Evolutionary conservation across 2,329 filamentous ascomycete genomes (phyloP), one percentile per base, ranked within the genome.

Genomic region (Xylaria sp.): DNA sequence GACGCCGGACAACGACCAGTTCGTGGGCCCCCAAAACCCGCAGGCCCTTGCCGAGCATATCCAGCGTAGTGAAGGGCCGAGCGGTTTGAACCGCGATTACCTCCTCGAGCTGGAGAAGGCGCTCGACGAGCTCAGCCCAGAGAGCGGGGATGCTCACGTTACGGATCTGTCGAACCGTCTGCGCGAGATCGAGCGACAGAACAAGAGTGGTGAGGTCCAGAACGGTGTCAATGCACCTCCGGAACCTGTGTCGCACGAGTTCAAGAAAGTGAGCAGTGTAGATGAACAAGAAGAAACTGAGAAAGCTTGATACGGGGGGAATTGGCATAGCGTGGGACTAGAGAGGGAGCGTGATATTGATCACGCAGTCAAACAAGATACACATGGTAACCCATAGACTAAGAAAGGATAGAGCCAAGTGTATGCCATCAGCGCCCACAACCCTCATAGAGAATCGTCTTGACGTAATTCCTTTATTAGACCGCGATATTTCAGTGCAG

Each of bases 1-100:
- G 25, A 92, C 97, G 1, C 96, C 96, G 0, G 89, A 91, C 55
- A 99, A 99, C 77, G 91, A 93, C 64, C 96, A 98, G 80, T 99
- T 99, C 77, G 86, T 94, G 46, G 94, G 93, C 0, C 90, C 91
- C 0, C 94, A 97, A 78, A 91, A 96, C 63, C 92, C 92, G 0
- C 88, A 94, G 76, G 80, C 83, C 51, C 86, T 98, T 60, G 94
- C 95, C 28, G 87, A 89, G 80, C 93, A 95, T 80, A 98, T 99
- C 75, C 86, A 90, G 74, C 83, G 83, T 57, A 94, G 93, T 75
- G 81, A 84, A 49, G 96, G 96, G 0, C 93, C 94, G 28, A 98
- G 94, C 80, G 96, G 96, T 0, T 88, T 91, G 78, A 98, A 98
- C 80, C 90, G 86, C 68, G 95, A 98, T 77, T 99, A 99, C 81